phyloP scores from a whole-genome alignment of 495 filamentous ascomycete genomes.

The Penicillium parvum region DNA sequence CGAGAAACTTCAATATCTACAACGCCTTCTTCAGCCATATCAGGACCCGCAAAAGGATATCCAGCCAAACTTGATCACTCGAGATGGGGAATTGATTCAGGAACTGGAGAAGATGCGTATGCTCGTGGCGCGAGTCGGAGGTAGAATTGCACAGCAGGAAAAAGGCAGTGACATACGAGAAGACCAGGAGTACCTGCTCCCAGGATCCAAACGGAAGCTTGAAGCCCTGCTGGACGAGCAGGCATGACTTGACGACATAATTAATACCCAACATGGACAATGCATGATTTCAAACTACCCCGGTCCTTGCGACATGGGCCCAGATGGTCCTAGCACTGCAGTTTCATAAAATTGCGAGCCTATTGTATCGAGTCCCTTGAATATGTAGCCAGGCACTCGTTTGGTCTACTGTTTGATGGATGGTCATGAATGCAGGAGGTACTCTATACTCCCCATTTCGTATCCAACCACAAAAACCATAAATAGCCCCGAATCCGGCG shows the following conservation, averaged over 20 bases:
- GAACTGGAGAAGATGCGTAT: constrained; percentile 76
- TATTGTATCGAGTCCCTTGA: background rate
- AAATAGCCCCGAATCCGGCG: background rate
- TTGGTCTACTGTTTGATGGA: too few relatives aligned
- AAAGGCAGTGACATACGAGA: constrained; percentile 12
- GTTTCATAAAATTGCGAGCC: background rate
- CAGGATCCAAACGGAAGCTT: constrained; percentile 33
- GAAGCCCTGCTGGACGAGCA: constrained; percentile 30
- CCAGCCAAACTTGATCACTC: constrained; percentile 73
- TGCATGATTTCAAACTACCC: constrained; percentile 4
- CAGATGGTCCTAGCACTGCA: constrained; percentile 4
- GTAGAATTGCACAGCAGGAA: constrained; percentile 46
- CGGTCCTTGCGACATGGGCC: constrained; percentile 7
- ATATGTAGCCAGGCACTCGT: too few relatives aligned
- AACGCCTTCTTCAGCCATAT: constrained; percentile 57
- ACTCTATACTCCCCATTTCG: background rate
- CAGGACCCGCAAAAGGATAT: constrained; percentile 51
- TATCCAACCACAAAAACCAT: background rate
- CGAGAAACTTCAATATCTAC: constrained; percentile 52
- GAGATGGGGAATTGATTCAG: constrained; percentile 65
- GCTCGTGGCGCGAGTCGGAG: constrained; percentile 66
- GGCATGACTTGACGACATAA: constrained; percentile 28
- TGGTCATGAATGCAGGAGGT: too few relatives aligned
- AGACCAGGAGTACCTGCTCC: constrained; percentile 19
- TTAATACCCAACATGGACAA: constrained; percentile 2